Evolutionary conservation across 306 rosid genomes (phyloP), one percentile per base, ranked within the genome.

Genomic region (Prunus campanulata): DNA sequence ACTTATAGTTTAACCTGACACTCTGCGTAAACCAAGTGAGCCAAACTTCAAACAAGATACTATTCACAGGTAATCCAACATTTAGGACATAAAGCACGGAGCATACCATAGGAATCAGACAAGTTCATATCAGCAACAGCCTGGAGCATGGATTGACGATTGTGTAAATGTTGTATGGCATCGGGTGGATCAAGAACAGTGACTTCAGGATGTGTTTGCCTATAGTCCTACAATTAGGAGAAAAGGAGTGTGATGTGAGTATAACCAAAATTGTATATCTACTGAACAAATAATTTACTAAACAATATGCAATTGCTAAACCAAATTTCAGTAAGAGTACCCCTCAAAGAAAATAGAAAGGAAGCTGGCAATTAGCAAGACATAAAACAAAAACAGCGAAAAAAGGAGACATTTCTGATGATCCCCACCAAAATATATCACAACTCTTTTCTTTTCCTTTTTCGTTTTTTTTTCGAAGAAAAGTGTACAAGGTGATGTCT

Each of bases 161-260:
- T 91, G 72, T 84, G 97, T 77, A 91, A 72, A 80, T 83, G 93
- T 66, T 88, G 96, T 80, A 93, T 93, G 78, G 96, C 93, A 86
- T 93, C 98, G 19, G 98, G 98, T 81, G 98, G 98, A 87, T 93
- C 98, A 78, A 93, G 89, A 77, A 93, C 93, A 20, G 96, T 91
- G 48, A 93, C 98, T 72, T 93, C 98, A 42, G 97, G 98, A 74
- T 93, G 93, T 66, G 91, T 83, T 72, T 51, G 87, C 83, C 98
- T 79, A 56, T 93, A 93, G 65, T 93, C 98, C 98, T 93, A 78
- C 75, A 80, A 71, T 82, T 12, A 75, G 29, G 72, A 68, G 9
- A 74, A 57, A 65, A 70, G 60, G 51, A 56, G 27, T 66, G 54
- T 71, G 59, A 81, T 67, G 65, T 13, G 66, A 72, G 61, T 13